Evolutionary conservation across 371 early-diverging fungal genomes (phyloP), one percentile per base, ranked within the genome.

Genomic region (Encephalitozoon romaleae): DNA sequence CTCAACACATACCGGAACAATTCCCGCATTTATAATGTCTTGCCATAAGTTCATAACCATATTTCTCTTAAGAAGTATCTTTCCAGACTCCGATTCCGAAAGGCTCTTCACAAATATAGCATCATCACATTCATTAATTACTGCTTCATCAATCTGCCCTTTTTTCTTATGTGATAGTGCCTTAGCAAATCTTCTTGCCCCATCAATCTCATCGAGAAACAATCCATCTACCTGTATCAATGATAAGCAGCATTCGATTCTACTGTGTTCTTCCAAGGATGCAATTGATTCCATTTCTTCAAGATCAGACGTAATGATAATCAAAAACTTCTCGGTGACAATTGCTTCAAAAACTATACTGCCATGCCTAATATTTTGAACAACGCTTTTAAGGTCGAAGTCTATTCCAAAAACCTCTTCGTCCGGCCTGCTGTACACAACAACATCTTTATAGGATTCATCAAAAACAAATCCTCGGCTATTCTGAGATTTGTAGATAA

Each of bases 401-500:
- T 59, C 26, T 23, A 52, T 23, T 38, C 42, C 52, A 8, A 67
- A 21, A 39, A 39, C 15, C 26, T 39, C n/a, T 41, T 0, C n/a
- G 18, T 67, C 18, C 42, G 39, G 52, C 54, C 18, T 59, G 4
- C 49, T 26, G 45, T 52, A 78, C 0, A 71, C 34, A 21, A 45
- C 47, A 32, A 47, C 32, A 42, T 49, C 65, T 23, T 76, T 74
- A 34, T 67, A 77, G 38, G 76, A 53, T 52, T 83, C 83, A 70
- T 83, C 78, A 41, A 80, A 78, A 18, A 83, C 26, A 76, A 70
- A 83, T 28, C 83, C 83, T 11, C 75, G 41, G 6, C 63, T 28
- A 3, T 9, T 59, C 11, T 66, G 64, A 2, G 78, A 74, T 43
- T 83, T 83, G 55, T 80, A 79, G 32, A 83, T 80, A 55, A 64